A percentile compares a stretch with the other conserved stretches of the same genome.
These are phyloP conservation scores for Polytrichum commune DNA, from an alignment of 225 moss, liverwort and hornwort species.

Conservation along the genomic window DNA sequence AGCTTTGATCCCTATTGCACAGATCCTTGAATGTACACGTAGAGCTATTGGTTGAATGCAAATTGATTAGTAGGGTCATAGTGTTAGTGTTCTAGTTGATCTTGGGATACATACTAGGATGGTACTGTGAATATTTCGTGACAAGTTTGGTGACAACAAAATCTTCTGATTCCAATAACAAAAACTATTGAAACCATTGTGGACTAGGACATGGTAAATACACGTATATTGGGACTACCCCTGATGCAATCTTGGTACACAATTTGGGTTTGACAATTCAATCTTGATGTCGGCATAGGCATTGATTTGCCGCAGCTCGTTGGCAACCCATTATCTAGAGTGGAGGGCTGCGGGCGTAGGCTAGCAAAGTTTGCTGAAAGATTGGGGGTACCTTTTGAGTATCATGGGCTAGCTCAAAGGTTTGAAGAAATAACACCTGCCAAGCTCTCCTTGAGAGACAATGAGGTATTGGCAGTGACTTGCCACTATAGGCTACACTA, in stretches of 20 bases:
- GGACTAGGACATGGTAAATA: neutral
- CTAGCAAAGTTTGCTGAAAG: conserved; percentile 44
- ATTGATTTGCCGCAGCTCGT: conserved; percentile 73
- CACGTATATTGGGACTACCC: neutral
- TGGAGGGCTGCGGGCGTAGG: conserved; percentile 72
- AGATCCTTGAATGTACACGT: too few species aligned
- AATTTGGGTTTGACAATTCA: neutral
- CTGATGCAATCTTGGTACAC: neutral
- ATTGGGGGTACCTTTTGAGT: conserved; percentile 59
- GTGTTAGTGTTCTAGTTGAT: too few species aligned
- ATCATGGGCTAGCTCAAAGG: conserved; percentile 61
- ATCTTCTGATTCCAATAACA: too few species aligned
- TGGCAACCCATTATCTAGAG: conserved; percentile 45
- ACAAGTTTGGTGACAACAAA: too few species aligned
- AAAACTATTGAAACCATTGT: too few species aligned
- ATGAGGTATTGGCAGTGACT: conserved; percentile 69
- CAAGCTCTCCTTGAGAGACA: conserved; percentile 61
- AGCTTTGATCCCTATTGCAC: too few species aligned
- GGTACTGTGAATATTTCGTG: too few species aligned
- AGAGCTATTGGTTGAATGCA: too few species aligned
- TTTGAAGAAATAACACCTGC: conserved; percentile 72
- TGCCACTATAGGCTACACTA: conserved; percentile 61
- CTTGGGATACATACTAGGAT: too few species aligned
- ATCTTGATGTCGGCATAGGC: conserved; percentile 32
- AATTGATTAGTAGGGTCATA: too few species aligned